Base-by-base conservation (phyloP, 2,329 filamentous ascomycete species). In the Teratosphaeriaceae sp. region DNA sequence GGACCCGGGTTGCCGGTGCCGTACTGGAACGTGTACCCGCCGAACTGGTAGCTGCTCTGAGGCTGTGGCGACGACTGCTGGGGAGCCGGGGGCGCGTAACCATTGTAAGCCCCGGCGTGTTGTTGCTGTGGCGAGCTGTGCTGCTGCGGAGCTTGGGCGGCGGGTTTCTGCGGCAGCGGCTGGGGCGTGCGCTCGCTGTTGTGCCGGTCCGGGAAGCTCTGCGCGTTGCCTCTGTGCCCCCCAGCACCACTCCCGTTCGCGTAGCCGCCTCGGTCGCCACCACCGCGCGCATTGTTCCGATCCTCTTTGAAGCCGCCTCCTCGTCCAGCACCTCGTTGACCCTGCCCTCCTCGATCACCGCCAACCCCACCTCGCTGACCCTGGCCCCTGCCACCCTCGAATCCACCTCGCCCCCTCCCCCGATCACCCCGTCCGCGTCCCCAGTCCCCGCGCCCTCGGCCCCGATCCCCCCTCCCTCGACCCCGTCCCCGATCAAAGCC, bases 41-140 rank as follows among this genome's bases (percentile, higher is more conserved):
- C 87, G 76, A 94, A 96, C 69, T 84, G 82, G 80, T 96, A 96
- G 72, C 96, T n/a, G n/a, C n/a, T 85, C 75, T 96, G 73, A 87
- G 89, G 76, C 94, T 94, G 80, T 94, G 88, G 80, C 95, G 95
- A 66, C 87, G 94, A 45, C 20, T 48, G 45, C 13, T 39, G 47
- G 76, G 94, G 80, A 95, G 95, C 66, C 87, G 94, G 44, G 13
- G 47, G 44, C 15, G 31, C 15, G 18, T 34, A 34, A 3, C 8
- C 11, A 7, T 13, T 13, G 15, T 34, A 34, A 19, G 15, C 9
- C 31, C 3, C 5, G 46, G 9, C 40, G 40, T 27, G 36, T 22
- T 37, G 31, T 19, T 45, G 42, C 21, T 50, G 46, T 23, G n/a
- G 40, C 33, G 16, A 40, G 43, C 33, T 29, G 38, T 84, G 51